Base-by-base conservation (phyloP, 768 basidiomycete species). In the Dendrothele bispora region DNA sequence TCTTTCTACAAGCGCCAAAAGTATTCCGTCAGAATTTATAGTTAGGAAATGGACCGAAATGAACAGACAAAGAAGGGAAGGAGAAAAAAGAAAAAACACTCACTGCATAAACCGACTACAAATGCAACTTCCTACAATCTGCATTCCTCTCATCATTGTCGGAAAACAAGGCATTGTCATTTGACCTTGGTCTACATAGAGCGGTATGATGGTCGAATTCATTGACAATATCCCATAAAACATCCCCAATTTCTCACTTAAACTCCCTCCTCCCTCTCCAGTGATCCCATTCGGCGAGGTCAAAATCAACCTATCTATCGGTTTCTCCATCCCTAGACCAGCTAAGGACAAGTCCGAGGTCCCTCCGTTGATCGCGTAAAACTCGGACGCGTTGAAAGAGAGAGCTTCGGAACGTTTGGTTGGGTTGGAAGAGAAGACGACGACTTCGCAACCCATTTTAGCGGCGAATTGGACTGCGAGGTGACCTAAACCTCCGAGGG, bases 361-460 rank as follows among this genome's bases (percentile, higher is more conserved):
- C n/a, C n/a, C n/a, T 5, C 55, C 60, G 39, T 40, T 65, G 6
- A 61, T 70, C 7, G 56, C 51, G 27, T 68, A 62, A 34, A 68
- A 68, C 44, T 68, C 67, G 8, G 44, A 53, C 0, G 67, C 68
- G 6, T 68, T 68, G 0, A 68, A 55, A 22, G 39, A 36, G 43
- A 25, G 48, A 14, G 68, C 65, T 22, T 68, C 68, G 5, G 58
- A 53, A 21, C 17, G 59, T 43, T 68, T 70, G 25, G 24, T 42
- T 2, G 66, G 59, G 1, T 66, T 58, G 21, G 58, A 36, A 11
- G 66, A 68, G 26, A 69, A 63, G 7, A 64, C 67, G 45, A 68
- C 65, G 7, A 68, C 68, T 7, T 69, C 64, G 24, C 67, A 70
- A 8, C 67, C 67, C 67, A 68, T 68, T 53, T 68, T 68, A 37